Percentiles rank a stretch among this genome's conserved stretches.
These are phyloP conservation scores for Coemansia umbellata DNA, from an alignment of 192 early-diverging fungal species.

Conservation along the genomic window DNA sequence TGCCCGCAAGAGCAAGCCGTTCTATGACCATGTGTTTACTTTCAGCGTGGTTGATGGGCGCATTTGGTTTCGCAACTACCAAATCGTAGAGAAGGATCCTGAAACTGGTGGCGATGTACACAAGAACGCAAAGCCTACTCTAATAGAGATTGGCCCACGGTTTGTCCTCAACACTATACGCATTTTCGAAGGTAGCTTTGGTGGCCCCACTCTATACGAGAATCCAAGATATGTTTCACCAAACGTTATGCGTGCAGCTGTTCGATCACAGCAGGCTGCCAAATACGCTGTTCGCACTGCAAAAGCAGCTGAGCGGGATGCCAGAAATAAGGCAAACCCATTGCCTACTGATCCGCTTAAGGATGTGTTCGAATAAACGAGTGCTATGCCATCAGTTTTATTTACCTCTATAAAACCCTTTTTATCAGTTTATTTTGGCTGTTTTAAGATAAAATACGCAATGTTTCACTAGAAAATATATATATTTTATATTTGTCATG, in stretches of 20 bases:
- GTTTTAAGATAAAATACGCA: not conserved
- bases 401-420: not conserved
- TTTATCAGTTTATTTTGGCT: not conserved
- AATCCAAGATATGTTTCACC: constrained; percentile 86
- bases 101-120: constrained; percentile 54
- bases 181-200: constrained; percentile 94
- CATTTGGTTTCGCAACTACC: constrained; percentile 97
- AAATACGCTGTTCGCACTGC: constrained; percentile 35
- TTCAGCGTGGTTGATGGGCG: constrained; percentile 84
- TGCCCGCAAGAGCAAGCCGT: constrained; percentile 89
- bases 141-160: constrained; percentile 97
- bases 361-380: constrained; percentile 37
- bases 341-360: constrained; percentile 47
- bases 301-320: constrained; percentile 18
- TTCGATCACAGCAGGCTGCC: constrained; percentile 23
- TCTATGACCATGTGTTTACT: constrained; percentile 90
- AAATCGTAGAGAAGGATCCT: constrained; percentile 71
- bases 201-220: constrained; percentile 88
- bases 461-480: too few relatives aligned
- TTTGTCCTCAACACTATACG: constrained; percentile 89
- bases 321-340: constrained; percentile 24
- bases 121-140: constrained; percentile 66
- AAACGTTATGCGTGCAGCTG: constrained; percentile 38
- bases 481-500: not conserved
- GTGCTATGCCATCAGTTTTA: too few relatives aligned